phyloP scores from a whole-genome alignment of 106 monocot genomes.

The Acanthochlamys bracteata region DNA sequence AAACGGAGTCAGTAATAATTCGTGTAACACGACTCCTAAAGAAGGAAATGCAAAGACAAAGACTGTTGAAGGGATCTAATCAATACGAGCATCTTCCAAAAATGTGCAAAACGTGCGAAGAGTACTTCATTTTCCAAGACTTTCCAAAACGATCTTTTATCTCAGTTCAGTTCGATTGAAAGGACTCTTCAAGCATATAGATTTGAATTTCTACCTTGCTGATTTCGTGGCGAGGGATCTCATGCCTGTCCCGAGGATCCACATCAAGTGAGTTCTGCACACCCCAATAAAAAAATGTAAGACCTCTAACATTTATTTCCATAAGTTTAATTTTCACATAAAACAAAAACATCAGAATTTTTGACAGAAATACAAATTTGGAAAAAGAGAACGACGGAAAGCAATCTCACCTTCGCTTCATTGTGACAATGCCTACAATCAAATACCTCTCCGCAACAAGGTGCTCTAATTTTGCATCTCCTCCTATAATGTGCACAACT shows the following conservation, averaged over 20 bases:
- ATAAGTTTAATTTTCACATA: not conserved
- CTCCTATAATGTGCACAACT: conserved; percentile 79
- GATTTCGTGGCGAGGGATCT: conserved; percentile 68
- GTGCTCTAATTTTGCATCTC: conserved; percentile 74
- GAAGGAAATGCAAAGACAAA: too few relatives aligned
- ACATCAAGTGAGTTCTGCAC: conserved; percentile 55
- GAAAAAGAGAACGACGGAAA: conserved; percentile 1
- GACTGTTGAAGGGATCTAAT: too few relatives aligned
- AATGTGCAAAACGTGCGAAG: too few relatives aligned
- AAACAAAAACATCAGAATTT: not conserved
- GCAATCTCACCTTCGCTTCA: conserved; percentile 53
- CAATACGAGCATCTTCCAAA: too few relatives aligned
- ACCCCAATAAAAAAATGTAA: conserved; percentile 13
- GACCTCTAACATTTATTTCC: not conserved
- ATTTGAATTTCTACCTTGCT: conserved; percentile 32
- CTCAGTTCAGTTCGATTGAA: too few relatives aligned
- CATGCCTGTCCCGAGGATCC: conserved; percentile 48
- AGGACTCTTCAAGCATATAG: too few relatives aligned
- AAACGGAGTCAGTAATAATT: not conserved
- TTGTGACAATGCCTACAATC: conserved; percentile 90
- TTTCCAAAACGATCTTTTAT: too few relatives aligned
- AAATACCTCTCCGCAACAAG: conserved; percentile 75
- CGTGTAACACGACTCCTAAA: too few relatives aligned
- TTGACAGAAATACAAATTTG: not conserved
- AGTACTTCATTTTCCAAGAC: too few relatives aligned